Conservation (phyloP, 306 rosid genomes). For the Cajanus cajan region DNA sequence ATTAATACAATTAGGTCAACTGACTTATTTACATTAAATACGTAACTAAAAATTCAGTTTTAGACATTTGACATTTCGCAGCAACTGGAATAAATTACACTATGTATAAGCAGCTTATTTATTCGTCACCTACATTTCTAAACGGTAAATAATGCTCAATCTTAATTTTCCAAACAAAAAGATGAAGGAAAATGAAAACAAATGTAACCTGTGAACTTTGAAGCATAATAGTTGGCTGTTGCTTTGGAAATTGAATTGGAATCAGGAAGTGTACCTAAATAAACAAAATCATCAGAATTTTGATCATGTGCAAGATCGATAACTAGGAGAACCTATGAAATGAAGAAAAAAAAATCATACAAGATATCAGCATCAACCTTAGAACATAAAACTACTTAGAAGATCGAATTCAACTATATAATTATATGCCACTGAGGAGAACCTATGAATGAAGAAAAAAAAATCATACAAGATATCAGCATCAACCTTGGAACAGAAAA, state of each 20-base stretch:
- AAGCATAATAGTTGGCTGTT: constrained; percentile 74
- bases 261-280: constrained; percentile 67
- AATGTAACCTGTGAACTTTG: constrained; percentile 88
- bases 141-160: not conserved
- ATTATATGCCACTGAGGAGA: not conserved
- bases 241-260: constrained; percentile 92
- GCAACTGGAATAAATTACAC: not conserved
- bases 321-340: not conserved
- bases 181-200: not conserved
- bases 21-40: no score
- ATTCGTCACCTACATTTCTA: not conserved
- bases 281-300: constrained; percentile 29
- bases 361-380: constrained; percentile 21
- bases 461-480: constrained; percentile 17
- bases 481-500: constrained; percentile 13
- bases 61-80: not conserved
- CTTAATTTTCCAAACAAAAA: not conserved
- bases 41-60: no score
- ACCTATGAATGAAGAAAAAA: not conserved
- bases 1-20: not conserved
- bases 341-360: not conserved
- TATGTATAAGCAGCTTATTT: not conserved
- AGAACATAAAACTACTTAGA: constrained; percentile 25
- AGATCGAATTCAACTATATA: constrained; percentile 35
- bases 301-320: not conserved